phyloP scores from a whole-genome alignment of 257 asterid species.

The Striga asiatica region DNA sequence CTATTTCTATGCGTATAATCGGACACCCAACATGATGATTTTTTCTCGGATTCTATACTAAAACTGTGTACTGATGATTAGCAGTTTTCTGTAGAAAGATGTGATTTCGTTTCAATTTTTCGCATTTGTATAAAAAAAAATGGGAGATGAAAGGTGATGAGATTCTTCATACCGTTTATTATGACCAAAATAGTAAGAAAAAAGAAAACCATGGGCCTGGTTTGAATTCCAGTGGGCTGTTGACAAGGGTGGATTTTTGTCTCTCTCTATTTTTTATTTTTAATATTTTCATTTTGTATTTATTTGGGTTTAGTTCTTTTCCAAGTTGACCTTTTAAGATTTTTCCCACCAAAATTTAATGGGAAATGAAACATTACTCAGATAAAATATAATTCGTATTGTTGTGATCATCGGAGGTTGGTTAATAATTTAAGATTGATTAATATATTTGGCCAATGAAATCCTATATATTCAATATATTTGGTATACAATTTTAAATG shows the following conservation, averaged over 20 bases:
- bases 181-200: conserved; percentile 6
- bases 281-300: background rate
- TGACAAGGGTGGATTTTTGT: conserved; percentile 36
- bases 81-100: conserved; percentile 16
- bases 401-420: too few species aligned
- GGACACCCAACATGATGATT: conserved; percentile 1
- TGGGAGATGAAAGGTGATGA: conserved; percentile 2
- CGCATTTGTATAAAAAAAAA: background rate
- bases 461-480: too few species aligned
- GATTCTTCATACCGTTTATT: conserved; percentile 24
- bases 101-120: background rate
- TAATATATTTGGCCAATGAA: too few species aligned
- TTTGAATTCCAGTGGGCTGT: conserved; percentile 53
- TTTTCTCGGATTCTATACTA: background rate
- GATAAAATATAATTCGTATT: too few species aligned
- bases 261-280: background rate
- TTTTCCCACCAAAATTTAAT: too few species aligned
- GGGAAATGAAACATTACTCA: too few species aligned
- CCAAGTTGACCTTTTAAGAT: background rate
- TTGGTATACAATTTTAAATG: too few species aligned
- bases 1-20: background rate
- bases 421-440: too few species aligned
- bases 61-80: background rate
- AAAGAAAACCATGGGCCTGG: conserved; percentile 58
- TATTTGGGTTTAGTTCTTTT: background rate